Conservation (phyloP, 176 grass and related monocot genomes). For the Carex parvula region DNA sequence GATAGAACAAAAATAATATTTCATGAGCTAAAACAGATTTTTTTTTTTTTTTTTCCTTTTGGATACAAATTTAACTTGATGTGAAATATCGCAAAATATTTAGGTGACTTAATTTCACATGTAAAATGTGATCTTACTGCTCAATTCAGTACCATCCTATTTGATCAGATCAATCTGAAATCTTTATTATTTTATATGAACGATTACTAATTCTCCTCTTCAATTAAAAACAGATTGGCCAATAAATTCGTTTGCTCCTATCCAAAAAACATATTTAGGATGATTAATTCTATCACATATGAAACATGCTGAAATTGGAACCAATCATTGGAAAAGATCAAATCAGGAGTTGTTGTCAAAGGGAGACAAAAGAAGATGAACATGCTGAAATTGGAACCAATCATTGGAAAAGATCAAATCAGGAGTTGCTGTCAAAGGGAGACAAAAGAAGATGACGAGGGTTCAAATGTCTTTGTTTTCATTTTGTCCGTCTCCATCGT, state of each 20-base stretch:
- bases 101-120: not conserved
- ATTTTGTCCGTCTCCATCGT: too few relatives aligned
- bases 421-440: too few relatives aligned
- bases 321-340: not conserved
- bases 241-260: not conserved
- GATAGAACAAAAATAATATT: too few relatives aligned
- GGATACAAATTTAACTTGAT: not conserved
- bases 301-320: not conserved
- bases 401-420: too few relatives aligned
- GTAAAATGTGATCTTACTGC: not conserved
- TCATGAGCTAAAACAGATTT: too few relatives aligned
- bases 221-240: too few relatives aligned
- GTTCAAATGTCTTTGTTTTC: too few relatives aligned
- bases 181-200: too few relatives aligned
- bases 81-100: not conserved
- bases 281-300: not conserved
- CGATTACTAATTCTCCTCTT: too few relatives aligned
- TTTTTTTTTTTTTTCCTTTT: too few relatives aligned
- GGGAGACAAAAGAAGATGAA: not conserved
- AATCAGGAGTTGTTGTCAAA: slow-evolving; percentile 4
- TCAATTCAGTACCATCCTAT: not conserved
- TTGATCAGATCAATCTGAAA: not conserved
- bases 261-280: not conserved
- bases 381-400: too few relatives aligned
- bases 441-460: too few relatives aligned